Base-by-base conservation (phyloP, 2,329 filamentous ascomycete genomes). In the Botryotinia convoluta region DNA sequence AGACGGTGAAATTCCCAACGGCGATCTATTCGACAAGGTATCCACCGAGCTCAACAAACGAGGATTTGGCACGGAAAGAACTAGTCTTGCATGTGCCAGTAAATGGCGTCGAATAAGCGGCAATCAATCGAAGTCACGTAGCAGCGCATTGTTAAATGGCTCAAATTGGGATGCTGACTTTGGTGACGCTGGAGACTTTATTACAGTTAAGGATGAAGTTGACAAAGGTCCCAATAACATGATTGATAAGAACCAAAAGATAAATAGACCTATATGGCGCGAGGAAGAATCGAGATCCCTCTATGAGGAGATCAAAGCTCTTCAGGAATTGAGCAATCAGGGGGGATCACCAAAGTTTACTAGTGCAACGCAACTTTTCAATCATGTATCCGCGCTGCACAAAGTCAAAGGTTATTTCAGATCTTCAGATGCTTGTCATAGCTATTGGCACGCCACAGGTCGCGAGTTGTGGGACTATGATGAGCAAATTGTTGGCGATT, bases 351-450 rank as follows among this genome's bases (percentile, higher is more conserved):
- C 32, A 39, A 22, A 35, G 12, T 35, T 14, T 7, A 14, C 59
- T 14, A n/a, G n/a, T n/a, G 12, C 5, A 54, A 2, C 2, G 2
- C 1, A 61, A 26, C 22, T 35, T 39, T 61, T 61, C 35, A 37
- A 35, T n/a, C 22, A 37, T 4, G 59, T 14, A 61, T 1, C 59
- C 14, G 0, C 22, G 4, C 5, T 37, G 3, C 59, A 9, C 59
- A n/a, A n/a, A 39, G 20, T 16, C 0, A 39, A 9, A 39, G 35
- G 59, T 39, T 61, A 14, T 26, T 1, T 9, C 12, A 61, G 59
- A 39, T 1, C 59, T 0, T 1, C 22, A 5, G 0, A 3, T 0
- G 35, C 22, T 61, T 61, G 59, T 14, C 3, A 22, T 0, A 1
- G 0, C 0, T 37, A 61, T n/a, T 61, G 59, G 59, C 7, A 3